Evolutionary conservation across 306 rosid species (phyloP).

Genomic region (Cercis canadensis): DNA sequence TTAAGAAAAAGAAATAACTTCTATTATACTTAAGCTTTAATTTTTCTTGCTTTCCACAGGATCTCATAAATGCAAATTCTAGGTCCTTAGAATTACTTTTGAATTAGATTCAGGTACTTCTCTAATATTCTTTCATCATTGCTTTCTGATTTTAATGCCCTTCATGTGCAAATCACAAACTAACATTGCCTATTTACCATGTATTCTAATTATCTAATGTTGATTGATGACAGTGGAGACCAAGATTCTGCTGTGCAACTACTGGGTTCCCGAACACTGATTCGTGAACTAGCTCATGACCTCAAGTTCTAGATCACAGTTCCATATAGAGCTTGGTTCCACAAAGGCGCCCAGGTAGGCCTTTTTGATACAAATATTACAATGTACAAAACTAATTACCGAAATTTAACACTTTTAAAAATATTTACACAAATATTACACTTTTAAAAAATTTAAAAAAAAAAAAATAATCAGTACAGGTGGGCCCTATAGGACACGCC

Average conservation of each 20-base stretch:
- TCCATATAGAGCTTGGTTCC: slow-evolving; percentile 88
- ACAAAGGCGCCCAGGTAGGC: slow-evolving; percentile 92
- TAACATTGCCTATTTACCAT: background rate
- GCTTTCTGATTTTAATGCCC: slow-evolving; percentile 3
- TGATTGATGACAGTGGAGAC: slow-evolving; percentile 63
- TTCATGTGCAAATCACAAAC: background rate
- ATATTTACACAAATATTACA: too few relatives aligned
- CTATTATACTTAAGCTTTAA: slow-evolving; percentile 13
- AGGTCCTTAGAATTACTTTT: slow-evolving; percentile 76
- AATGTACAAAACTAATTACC: too few relatives aligned
- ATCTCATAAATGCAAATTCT: slow-evolving; percentile 45
- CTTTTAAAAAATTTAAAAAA: too few relatives aligned
- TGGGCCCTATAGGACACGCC: too few relatives aligned
- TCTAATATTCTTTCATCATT: slow-evolving; percentile 8
- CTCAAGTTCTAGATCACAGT: slow-evolving; percentile 65
- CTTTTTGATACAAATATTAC: too few relatives aligned
- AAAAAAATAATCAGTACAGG: too few relatives aligned
- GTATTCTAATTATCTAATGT: background rate
- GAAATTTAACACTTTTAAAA: too few relatives aligned
- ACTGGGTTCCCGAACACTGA: too few relatives aligned
- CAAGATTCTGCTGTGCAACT: too few relatives aligned
- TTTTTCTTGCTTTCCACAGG: slow-evolving; percentile 53
- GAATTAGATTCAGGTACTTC: slow-evolving; percentile 84
- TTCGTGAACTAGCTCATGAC: too few relatives aligned
- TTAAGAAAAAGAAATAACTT: slow-evolving; percentile 6